Evolutionary conservation across 2,329 filamentous ascomycete genomes (phyloP).

Genomic region (Karstenula rhodostoma): DNA sequence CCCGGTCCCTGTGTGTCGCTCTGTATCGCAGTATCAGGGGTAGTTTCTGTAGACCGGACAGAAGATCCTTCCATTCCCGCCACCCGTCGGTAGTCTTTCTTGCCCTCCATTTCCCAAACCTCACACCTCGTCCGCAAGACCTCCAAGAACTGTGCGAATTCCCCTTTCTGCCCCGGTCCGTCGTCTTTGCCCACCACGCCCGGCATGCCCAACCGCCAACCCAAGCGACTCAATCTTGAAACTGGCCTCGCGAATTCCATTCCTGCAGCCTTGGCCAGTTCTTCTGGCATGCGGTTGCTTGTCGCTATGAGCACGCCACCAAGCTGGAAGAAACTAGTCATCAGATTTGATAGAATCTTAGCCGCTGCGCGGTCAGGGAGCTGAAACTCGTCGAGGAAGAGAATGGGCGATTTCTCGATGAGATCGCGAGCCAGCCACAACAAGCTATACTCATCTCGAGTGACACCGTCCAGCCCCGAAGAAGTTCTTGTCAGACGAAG

Average conservation of each 20-base stretch:
- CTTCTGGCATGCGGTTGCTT: conserved; percentile 84
- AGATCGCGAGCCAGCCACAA: conserved; percentile 79
- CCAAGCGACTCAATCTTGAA: conserved; percentile 45
- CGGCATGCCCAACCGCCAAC: conserved; percentile 58
- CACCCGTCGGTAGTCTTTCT: conserved; percentile 71
- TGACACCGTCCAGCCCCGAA: conserved; percentile 18
- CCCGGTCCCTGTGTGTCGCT: neutral
- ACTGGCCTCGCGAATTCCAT: conserved; percentile 70
- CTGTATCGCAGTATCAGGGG: neutral
- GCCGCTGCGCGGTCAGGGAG: conserved; percentile 79
- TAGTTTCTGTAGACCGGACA: neutral
- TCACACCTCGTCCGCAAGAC: conserved; percentile 80
- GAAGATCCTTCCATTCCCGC: conserved; percentile 30
- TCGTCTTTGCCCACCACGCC: conserved; percentile 52
- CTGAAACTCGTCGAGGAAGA: conserved; percentile 86
- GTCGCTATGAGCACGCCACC: conserved; percentile 82
- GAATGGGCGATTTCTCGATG: conserved; percentile 75
- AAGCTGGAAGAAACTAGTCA: conserved; percentile 82
- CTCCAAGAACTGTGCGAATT: conserved; percentile 79
- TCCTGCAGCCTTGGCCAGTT: conserved; percentile 77
- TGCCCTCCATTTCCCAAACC: conserved; percentile 83
- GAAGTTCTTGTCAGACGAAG: conserved; percentile 58
- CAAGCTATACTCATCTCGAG: conserved; percentile 70
- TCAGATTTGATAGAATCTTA: conserved; percentile 80
- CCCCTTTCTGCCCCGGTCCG: conserved; percentile 62